phyloP scores from a whole-genome alignment of 306 rosid species.

The Alnus glutinosa region DNA sequence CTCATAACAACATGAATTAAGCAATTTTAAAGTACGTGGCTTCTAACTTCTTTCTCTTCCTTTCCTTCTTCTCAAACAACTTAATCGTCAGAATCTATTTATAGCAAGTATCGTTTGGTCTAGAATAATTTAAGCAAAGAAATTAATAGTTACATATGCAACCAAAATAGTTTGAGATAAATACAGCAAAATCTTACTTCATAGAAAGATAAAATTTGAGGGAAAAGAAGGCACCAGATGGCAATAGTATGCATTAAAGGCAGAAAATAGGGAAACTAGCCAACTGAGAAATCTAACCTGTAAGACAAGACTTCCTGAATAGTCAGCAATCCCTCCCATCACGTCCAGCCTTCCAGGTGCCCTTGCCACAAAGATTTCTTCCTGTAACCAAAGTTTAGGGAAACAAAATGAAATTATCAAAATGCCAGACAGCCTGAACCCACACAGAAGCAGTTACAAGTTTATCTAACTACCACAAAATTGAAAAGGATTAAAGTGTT shows the following conservation, averaged over 20 bases:
- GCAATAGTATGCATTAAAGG: constrained; percentile 16
- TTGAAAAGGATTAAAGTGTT: not conserved
- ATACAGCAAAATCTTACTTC: not conserved
- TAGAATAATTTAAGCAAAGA: not conserved
- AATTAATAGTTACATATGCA: not conserved
- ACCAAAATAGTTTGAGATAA: not conserved
- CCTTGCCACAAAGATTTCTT: constrained; percentile 85
- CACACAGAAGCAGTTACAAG: not conserved
- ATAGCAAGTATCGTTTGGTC: not conserved
- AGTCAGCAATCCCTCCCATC: constrained; percentile 99
- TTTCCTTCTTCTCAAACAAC: not conserved
- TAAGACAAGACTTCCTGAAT: constrained; percentile 97
- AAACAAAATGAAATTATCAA: not conserved
- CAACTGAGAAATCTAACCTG: constrained; percentile 56
- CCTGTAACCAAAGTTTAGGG: constrained; percentile 38
- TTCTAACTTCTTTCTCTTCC: not conserved
- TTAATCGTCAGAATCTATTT: not conserved
- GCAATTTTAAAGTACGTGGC: not conserved
- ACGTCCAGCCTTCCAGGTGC: constrained; percentile 99
- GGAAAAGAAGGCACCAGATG: not conserved
- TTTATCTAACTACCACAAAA: constrained; percentile 12
- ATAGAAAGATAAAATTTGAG: not conserved
- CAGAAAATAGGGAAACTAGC: constrained; percentile 14
- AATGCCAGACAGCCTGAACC: not conserved
- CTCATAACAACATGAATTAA: not conserved